Evolutionary conservation across 1,284 basidiomycete species (phyloP).

Genomic region (Cronartium quercuum): DNA sequence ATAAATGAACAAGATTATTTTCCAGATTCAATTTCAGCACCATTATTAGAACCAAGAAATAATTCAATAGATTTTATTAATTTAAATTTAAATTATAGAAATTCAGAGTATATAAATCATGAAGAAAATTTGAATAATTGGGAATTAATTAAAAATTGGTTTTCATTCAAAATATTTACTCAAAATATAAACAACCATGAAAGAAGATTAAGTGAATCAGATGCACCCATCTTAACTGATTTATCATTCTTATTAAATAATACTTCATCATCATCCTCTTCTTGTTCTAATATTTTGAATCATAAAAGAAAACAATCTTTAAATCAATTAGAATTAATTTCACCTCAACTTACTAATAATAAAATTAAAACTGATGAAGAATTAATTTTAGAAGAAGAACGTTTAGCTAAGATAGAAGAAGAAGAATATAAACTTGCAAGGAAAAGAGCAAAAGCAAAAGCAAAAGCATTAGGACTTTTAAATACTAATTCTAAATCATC

Average conservation of each 20-base stretch:
- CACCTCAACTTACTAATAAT: not conserved
- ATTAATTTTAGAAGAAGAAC: constrained; percentile 1
- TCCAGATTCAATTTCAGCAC: no score
- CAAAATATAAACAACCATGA: not conserved
- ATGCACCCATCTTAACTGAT: not conserved
- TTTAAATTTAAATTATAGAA: no score
- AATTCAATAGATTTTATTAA: no score
- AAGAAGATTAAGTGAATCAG: not conserved
- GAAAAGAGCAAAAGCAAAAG: not conserved
- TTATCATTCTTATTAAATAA: not conserved
- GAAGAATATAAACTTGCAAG: not conserved
- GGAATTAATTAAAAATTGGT: no score
- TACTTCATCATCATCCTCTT: not conserved
- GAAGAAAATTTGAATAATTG: no score
- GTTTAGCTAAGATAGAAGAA: not conserved
- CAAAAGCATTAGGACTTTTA: not conserved
- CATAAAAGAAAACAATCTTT: not conserved
- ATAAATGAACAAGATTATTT: no score
- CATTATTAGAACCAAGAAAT: no score
- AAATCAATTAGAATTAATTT: not conserved
- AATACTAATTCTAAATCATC: not conserved
- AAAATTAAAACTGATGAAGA: not conserved
- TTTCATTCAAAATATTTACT: no score
- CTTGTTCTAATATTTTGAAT: no score
- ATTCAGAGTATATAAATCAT: no score